phyloP scores from a whole-genome alignment of 2,329 filamentous ascomycete genomes.

The Nemania sp. region DNA sequence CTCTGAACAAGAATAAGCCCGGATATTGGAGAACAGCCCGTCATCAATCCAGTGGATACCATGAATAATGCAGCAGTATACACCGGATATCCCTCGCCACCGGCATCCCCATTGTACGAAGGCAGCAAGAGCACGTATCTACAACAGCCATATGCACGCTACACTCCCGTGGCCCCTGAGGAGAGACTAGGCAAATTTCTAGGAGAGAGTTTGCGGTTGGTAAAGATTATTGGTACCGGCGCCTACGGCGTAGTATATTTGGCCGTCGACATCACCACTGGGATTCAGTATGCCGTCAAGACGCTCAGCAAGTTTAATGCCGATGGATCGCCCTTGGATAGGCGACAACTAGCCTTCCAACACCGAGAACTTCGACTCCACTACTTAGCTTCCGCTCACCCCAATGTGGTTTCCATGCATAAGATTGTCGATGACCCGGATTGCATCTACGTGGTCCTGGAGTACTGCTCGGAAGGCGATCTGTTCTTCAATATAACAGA shows the following conservation, averaged over 20 bases:
- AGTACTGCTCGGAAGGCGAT: slow-evolving; percentile 97
- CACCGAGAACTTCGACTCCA: slow-evolving; percentile 93
- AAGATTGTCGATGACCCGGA: slow-evolving; percentile 93
- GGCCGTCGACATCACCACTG: slow-evolving; percentile 84
- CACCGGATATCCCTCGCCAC: slow-evolving; percentile 70
- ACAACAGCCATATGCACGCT: slow-evolving; percentile 57
- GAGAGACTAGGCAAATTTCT: slow-evolving; percentile 87
- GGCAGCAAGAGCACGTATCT: slow-evolving; percentile 60
- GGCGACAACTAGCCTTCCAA: slow-evolving; percentile 89
- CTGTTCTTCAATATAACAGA: slow-evolving; percentile 98
- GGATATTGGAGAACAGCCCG: slow-evolving; percentile 44
- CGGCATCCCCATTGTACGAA: slow-evolving; percentile 68
- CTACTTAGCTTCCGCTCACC: slow-evolving; percentile 87
- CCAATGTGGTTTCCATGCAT: slow-evolving; percentile 92
- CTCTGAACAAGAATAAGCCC: slow-evolving; percentile 43
- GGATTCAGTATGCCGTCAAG: slow-evolving; percentile 92
- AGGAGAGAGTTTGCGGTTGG: slow-evolving; percentile 84
- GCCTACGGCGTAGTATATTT: slow-evolving; percentile 97
- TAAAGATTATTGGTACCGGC: slow-evolving; percentile 87
- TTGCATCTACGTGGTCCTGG: slow-evolving; percentile 95
- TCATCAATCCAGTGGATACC: slow-evolving; percentile 55
- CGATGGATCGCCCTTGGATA: slow-evolving; percentile 78
- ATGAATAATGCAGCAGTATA: slow-evolving; percentile 70
- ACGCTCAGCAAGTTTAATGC: slow-evolving; percentile 91
- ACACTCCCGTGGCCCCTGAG: slow-evolving; percentile 76